phyloP scores from a whole-genome alignment of 371 early-diverging fungal species.

The Cokeromyces recurvatus region DNA sequence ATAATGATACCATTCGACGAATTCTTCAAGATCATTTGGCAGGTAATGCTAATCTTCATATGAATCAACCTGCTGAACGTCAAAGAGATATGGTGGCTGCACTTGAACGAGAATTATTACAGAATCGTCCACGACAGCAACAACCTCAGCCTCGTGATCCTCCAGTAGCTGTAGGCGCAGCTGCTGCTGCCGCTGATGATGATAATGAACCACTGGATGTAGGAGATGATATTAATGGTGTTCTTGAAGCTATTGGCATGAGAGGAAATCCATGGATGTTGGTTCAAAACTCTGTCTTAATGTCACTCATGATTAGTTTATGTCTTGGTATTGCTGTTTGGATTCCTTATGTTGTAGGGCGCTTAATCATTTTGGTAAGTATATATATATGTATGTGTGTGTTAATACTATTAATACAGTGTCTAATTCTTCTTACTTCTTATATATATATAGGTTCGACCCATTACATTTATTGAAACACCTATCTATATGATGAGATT shows the following conservation, averaged over 20 bases:
- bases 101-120: not conserved
- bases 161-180: not conserved
- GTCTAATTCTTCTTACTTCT: not conserved
- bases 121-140: not conserved
- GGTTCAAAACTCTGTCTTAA: slow-evolving; percentile 71
- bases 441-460: slow-evolving; percentile 27
- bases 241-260: slow-evolving; percentile 83
- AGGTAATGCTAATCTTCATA: not conserved
- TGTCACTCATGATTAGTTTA: slow-evolving; percentile 62
- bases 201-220: slow-evolving; percentile 26
- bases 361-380: slow-evolving; percentile 38
- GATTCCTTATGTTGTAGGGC: slow-evolving; percentile 69
- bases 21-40: slow-evolving; percentile 2
- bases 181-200: slow-evolving; percentile 10
- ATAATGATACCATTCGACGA: not conserved
- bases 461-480: slow-evolving; percentile 36
- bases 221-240: slow-evolving; percentile 68
- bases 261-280: slow-evolving; percentile 72
- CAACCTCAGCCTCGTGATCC: not conserved
- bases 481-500: slow-evolving; percentile 40
- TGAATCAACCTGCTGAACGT: not conserved
- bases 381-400: too few species aligned
- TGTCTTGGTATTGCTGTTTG: slow-evolving; percentile 68
- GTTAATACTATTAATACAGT: too few species aligned
- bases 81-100: not conserved